Percentiles rank a stretch among this genome's conserved stretches.
Evolutionary conservation across 495 filamentous ascomycete genomes (phyloP).

Genomic region (Neurospora discreta): DNA sequence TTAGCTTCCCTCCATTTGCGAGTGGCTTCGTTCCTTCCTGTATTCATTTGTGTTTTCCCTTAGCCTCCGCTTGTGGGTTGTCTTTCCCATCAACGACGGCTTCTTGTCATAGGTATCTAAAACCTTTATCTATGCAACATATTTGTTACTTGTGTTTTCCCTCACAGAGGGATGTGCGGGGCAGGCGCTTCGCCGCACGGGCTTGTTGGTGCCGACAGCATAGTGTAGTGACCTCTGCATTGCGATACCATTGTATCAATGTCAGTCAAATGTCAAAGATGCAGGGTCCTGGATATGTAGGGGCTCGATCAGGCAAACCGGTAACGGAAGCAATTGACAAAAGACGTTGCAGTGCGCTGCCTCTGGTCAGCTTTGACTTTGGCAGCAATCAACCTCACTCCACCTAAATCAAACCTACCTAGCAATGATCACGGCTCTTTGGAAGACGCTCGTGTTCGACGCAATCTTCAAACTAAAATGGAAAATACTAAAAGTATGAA

Average conservation of each 20-base stretch:
- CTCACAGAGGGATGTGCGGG: too few species aligned
- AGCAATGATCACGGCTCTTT: not conserved
- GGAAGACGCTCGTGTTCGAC: not conserved
- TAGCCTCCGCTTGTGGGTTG: too few species aligned
- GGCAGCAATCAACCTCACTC: not conserved
- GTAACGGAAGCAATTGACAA: not conserved
- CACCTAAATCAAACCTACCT: not conserved
- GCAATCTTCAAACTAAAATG: not conserved
- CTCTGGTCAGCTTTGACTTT: not conserved
- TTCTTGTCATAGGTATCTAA: too few species aligned
- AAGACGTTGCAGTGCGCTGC: not conserved
- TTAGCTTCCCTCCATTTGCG: too few species aligned
- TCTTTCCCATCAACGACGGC: too few species aligned
- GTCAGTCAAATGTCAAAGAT: not conserved
- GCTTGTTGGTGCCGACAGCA: too few species aligned
- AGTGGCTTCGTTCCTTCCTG: too few species aligned
- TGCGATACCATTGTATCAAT: not conserved
- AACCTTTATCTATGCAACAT: too few species aligned
- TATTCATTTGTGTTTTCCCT: too few species aligned
- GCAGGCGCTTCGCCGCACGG: too few species aligned
- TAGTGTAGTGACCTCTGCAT: not conserved
- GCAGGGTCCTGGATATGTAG: not conserved
- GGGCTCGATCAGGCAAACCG: not conserved
- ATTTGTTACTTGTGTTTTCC: too few species aligned
- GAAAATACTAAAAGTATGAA: not conserved